Conservation (phyloP, 2,329 filamentous ascomycete genomes). For the Xylaria sp. region DNA sequence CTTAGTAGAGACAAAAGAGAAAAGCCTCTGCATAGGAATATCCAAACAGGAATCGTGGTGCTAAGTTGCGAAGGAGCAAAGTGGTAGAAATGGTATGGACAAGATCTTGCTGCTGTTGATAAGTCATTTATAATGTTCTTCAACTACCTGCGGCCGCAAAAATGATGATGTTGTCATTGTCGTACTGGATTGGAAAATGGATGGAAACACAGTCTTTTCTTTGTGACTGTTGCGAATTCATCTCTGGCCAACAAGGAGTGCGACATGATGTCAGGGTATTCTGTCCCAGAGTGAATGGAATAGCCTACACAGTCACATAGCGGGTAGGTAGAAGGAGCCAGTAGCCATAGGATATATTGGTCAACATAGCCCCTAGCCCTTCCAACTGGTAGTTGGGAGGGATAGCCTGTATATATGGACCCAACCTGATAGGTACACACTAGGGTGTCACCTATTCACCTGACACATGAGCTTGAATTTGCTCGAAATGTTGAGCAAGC, state of each 20-base stretch:
- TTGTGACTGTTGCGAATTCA: neutral
- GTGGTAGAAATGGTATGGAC: neutral
- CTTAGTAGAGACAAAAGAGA: neutral
- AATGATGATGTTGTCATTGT: neutral
- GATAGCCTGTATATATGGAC: no score
- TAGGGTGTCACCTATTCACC: no score
- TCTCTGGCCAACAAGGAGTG: neutral
- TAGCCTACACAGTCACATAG: no score
- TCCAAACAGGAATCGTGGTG: neutral
- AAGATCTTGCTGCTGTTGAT: no score
- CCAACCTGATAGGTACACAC: no score
- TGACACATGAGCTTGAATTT: neutral
- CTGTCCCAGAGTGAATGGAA: no score
- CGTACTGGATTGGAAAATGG: neutral
- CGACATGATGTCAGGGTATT: no score
- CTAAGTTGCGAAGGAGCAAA: neutral
- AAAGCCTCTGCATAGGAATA: neutral
- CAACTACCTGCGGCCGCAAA: neutral
- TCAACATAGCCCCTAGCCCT: no score
- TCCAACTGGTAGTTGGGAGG: no score
- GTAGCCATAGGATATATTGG: no score
- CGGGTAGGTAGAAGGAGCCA: no score
- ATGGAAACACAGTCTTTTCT: neutral
- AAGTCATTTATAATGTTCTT: neutral
- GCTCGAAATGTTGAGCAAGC: neutral